phyloP scores from a whole-genome alignment of 208 protist species.

The Borovskyia barvae region DNA sequence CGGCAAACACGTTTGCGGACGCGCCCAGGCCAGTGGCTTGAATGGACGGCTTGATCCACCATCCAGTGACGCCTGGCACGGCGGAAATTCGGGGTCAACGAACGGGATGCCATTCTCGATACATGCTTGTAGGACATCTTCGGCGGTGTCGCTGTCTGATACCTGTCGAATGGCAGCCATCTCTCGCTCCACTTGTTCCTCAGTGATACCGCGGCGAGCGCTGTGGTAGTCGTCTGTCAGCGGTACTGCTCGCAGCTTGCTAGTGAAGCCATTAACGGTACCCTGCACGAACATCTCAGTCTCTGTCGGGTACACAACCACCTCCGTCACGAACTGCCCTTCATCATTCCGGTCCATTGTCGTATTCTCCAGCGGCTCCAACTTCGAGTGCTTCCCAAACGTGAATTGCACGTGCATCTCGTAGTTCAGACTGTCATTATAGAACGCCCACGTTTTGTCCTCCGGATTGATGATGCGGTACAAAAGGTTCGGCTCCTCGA shows the following conservation, averaged over 20 bases:
- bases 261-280: constrained; percentile 57
- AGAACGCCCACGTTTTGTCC: constrained; percentile 75
- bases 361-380: constrained; percentile 56
- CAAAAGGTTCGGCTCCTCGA: constrained; percentile 75
- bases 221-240: constrained; percentile 58
- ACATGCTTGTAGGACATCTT: constrained; percentile 56
- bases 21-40: constrained; percentile 62
- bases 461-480: constrained; percentile 69
- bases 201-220: constrained; percentile 26
- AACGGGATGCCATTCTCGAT: constrained; percentile 57
- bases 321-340: constrained; percentile 39
- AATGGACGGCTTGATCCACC: constrained; percentile 51
- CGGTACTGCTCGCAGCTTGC: constrained; percentile 56
- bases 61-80: constrained; percentile 53
- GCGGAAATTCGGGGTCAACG: constrained; percentile 75
- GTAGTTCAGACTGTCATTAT: constrained; percentile 73
- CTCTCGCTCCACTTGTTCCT: constrained; percentile 37
- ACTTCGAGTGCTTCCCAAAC: constrained; percentile 64
- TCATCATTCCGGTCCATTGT: constrained; percentile 32
- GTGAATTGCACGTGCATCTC: constrained; percentile 74
- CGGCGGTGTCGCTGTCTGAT: constrained; percentile 38
- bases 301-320: constrained; percentile 72
- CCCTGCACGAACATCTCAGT: constrained; percentile 78
- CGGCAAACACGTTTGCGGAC: constrained; percentile 47
- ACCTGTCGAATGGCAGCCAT: constrained; percentile 36